phyloP scores from a whole-genome alignment of 345 rosid genomes.

The Lepidium didymum region DNA sequence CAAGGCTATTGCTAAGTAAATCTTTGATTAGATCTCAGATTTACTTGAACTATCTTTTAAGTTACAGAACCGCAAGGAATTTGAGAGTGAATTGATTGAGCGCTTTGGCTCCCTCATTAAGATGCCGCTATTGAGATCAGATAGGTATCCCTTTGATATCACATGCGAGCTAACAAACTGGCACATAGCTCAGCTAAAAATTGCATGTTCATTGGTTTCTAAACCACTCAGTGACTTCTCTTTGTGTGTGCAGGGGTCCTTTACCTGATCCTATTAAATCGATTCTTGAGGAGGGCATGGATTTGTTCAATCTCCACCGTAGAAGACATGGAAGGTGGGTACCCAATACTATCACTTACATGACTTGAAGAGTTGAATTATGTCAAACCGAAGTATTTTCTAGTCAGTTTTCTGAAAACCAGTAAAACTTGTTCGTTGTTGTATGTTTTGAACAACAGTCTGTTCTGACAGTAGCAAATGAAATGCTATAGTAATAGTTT shows the following conservation, averaged over 20 bases:
- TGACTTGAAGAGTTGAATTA: not conserved
- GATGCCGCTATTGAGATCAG: conserved; percentile 80
- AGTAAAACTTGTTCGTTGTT: not conserved
- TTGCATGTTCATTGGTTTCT: not conserved
- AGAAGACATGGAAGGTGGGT: conserved; percentile 73
- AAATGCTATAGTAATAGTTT: not conserved
- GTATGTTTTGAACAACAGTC: not conserved
- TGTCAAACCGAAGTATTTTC: not conserved
- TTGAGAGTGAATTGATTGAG: conserved; percentile 77
- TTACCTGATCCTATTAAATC: conserved; percentile 62
- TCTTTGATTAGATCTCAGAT: not conserved
- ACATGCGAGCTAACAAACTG: not conserved
- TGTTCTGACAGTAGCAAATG: not conserved
- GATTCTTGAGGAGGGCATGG: conserved; percentile 78
- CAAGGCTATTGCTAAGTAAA: not conserved
- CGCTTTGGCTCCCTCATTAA: conserved; percentile 86
- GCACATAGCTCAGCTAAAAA: not conserved
- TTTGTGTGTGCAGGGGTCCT: conserved; percentile 51
- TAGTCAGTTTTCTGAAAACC: not conserved
- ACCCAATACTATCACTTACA: not conserved
- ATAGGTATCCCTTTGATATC: conserved; percentile 42
- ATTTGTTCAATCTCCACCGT: conserved; percentile 65
- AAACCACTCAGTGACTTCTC: not conserved
- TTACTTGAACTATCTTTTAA: not conserved
- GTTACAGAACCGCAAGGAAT: conserved; percentile 68